Conservation (phyloP, 2,329 filamentous ascomycete species). For the Talaromyces islandicus region DNA sequence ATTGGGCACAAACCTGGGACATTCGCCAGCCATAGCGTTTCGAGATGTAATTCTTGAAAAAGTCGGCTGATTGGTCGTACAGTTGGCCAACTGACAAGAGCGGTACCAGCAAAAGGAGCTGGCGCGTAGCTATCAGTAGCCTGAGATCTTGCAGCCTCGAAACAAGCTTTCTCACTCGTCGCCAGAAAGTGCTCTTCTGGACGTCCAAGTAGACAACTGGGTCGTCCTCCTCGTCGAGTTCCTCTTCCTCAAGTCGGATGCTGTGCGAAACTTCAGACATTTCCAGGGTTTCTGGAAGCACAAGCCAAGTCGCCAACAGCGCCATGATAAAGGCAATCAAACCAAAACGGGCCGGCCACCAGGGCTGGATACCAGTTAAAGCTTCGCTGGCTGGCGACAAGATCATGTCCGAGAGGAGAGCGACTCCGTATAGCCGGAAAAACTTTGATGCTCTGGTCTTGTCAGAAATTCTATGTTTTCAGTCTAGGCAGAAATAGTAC, state of each 20-base stretch:
- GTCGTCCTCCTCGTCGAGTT: slow-evolving; percentile 10
- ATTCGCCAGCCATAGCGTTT: slow-evolving; percentile 11
- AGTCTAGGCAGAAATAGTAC: background rate
- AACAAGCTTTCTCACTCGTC: background rate
- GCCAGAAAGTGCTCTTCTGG: slow-evolving; percentile 5
- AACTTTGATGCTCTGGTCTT: slow-evolving; percentile 9
- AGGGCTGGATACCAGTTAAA: slow-evolving; percentile 7
- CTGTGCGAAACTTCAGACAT: background rate
- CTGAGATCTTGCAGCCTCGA: slow-evolving; percentile 6
- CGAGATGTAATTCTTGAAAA: slow-evolving; percentile 10
- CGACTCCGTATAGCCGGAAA: slow-evolving; percentile 10
- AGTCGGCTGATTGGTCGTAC: slow-evolving; percentile 9
- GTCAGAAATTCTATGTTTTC: background rate
- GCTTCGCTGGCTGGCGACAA: slow-evolving; percentile 8
- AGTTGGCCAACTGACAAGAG: slow-evolving; percentile 11
- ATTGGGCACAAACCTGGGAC: slow-evolving; percentile 5
- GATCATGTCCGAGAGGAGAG: slow-evolving; percentile 9
- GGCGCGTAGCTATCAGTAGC: slow-evolving; percentile 8
- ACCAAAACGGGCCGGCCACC: slow-evolving; percentile 11
- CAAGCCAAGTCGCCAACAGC: slow-evolving; percentile 2
- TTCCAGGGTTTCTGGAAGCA: slow-evolving; percentile 9
- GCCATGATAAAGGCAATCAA: slow-evolving; percentile 10
- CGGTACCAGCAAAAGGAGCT: slow-evolving; percentile 5
- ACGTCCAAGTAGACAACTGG: slow-evolving; percentile 7
- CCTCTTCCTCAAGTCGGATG: slow-evolving; percentile 1